Evolutionary conservation across 164 flowering plant genomes (phyloP), one percentile per base, ranked within the genome.

Genomic region (Cinnamomum chago): DNA sequence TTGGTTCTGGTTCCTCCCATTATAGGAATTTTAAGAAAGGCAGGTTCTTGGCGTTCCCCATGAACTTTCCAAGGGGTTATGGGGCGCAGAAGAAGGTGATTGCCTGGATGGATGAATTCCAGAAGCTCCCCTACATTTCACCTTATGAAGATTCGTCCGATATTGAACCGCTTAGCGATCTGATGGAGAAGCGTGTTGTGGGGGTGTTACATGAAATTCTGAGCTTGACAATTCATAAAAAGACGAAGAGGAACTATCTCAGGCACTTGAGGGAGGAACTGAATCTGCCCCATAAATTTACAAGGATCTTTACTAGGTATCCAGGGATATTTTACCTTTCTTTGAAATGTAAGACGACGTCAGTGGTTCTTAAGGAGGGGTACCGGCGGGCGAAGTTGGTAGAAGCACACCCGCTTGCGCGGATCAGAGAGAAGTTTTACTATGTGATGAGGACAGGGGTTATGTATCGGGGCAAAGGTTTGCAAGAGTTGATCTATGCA

Each of bases 41-140:
- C 10, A 75, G 86, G 1, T 77, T 86, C 0, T 69, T 95, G 79
- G 83, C 85, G 11, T 95, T 93, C 77, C 94, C 95, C 0, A 84
- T 93, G 95, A 92, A 81, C 72, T 95, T 92, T 76, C 99, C 99
- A 0, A 84, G 89, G 76, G 94, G 98, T 14, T 95, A 93, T 77
- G 98, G 98, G 3, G 89, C 72, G 14, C 92, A 89, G 75, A 95
- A 86, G 81, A 92, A 92, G 86, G 98, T 95, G 65, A 87, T 70
- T 76, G 89, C 92, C 35, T 95, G 99, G 98, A 93, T 95, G 99
- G 92, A 89, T 35, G 97, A 92, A 79, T 95, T 93, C 83, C 94
- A 95, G 73, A 91, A 88, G 81, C 78, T 95, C 65, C 97, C 99
- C 0, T 93, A 95, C 79, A 88, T 93, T 75, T 95, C 99, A 0